Evolutionary conservation across 768 basidiomycete genomes (phyloP).

Genomic region (Suillus lakei): DNA sequence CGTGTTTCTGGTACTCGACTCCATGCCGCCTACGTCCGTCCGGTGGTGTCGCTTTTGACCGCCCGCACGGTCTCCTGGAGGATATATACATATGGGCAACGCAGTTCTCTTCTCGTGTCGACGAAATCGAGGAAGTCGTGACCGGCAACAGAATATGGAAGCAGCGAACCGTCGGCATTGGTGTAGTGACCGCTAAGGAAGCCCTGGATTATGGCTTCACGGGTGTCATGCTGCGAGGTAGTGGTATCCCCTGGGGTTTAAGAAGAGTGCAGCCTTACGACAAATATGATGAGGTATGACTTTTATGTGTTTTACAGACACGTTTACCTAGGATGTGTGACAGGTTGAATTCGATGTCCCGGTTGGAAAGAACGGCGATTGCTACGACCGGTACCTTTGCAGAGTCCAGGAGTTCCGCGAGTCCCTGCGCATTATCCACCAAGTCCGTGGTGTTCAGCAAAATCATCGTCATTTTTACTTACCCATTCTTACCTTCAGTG

Average conservation of each 20-base stretch:
- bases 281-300: constrained; percentile 85
- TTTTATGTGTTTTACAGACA: neutral
- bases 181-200: constrained; percentile 88
- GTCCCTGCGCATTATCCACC: constrained; percentile 85
- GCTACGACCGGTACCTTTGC: constrained; percentile 97
- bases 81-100: constrained; percentile 99
- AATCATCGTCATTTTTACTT: neutral
- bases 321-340: neutral
- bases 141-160: constrained; percentile 99
- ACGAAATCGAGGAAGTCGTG: constrained; percentile 98
- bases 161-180: constrained; percentile 88
- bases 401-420: constrained; percentile 99
- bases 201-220: constrained; percentile 93
- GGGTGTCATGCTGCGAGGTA: constrained; percentile 96
- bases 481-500: constrained; percentile 55
- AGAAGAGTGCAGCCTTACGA: constrained; percentile 93
- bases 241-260: constrained; percentile 94
- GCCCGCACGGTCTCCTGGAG: constrained; percentile 97
- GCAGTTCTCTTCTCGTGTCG: constrained; percentile 87
- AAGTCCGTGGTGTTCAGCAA: constrained; percentile 43
- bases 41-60: constrained; percentile 96
- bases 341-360: constrained; percentile 97
- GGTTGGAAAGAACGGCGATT: constrained; percentile 96
- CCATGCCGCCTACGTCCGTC: constrained; percentile 96
- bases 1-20: constrained; percentile 97